These are phyloP conservation scores for Xenosphaeropsis pyriputrescens DNA, from an alignment of 2,329 filamentous ascomycete species.

Conservation along the genomic window DNA sequence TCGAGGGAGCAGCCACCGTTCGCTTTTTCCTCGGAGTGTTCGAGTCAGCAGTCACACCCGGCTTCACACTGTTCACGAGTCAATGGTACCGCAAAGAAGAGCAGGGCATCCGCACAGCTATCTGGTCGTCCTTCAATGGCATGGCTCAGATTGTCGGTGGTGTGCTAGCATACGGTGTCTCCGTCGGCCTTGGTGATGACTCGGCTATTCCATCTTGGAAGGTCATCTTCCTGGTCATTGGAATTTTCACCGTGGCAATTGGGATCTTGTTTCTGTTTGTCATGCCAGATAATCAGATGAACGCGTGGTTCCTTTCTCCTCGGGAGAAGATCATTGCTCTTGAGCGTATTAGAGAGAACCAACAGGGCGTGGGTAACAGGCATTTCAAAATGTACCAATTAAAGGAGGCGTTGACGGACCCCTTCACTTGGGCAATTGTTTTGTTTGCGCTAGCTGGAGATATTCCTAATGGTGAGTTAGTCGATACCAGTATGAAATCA, in stretches of 20 bases:
- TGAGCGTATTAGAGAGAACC: conserved; percentile 35
- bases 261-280: conserved; percentile 23
- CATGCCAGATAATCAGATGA: conserved; percentile 32
- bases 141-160: conserved; percentile 11
- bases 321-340: conserved; percentile 27
- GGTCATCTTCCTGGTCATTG: conserved; percentile 9
- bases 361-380: conserved; percentile 36
- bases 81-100: conserved; percentile 59
- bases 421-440: conserved; percentile 19
- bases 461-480: conserved; percentile 22
- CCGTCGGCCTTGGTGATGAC: conserved; percentile 8
- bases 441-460: conserved; percentile 25
- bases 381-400: conserved; percentile 33
- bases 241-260: conserved; percentile 12
- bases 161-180: conserved; percentile 11
- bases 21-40: conserved; percentile 52
- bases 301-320: conserved; percentile 23
- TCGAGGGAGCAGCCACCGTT: conserved; percentile 40
- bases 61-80: conserved; percentile 48
- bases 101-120: conserved; percentile 45
- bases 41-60: conserved; percentile 50
- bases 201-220: conserved; percentile 8
- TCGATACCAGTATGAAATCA: too few species aligned
- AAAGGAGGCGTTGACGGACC: conserved; percentile 27
- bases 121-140: conserved; percentile 15